These are phyloP conservation scores for Paraphaeosphaeria sporulosa DNA, from an alignment of 2,329 filamentous ascomycete genomes.

Conservation along the genomic window DNA sequence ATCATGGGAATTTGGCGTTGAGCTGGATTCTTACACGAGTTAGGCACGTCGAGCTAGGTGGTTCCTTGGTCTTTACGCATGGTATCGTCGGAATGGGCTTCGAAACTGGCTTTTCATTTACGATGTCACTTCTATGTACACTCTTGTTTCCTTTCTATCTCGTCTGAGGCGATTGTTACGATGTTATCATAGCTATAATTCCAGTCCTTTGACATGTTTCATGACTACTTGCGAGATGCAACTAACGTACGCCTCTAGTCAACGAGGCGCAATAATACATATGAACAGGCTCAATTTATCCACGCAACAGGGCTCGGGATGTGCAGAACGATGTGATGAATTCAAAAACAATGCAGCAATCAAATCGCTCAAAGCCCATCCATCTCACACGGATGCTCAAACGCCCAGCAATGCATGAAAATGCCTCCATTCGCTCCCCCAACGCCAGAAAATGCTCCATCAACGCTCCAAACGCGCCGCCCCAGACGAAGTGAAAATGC, in stretches of 20 bases:
- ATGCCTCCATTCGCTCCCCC: not conserved
- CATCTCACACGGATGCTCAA: not conserved
- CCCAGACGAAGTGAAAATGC: not conserved
- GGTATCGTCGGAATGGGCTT: not conserved
- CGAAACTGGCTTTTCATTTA: not conserved
- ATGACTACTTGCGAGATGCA: no score
- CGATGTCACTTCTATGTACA: no score
- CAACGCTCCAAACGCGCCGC: slow-evolving; percentile 1
- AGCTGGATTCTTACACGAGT: not conserved
- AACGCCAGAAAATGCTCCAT: slow-evolving; percentile 1
- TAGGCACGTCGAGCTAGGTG: no score
- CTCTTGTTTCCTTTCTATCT: no score
- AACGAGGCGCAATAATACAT: no score
- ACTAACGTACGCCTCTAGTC: no score
- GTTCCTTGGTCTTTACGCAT: no score
- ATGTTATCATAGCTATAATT: no score
- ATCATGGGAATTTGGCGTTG: not conserved
- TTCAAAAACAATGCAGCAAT: slow-evolving; percentile 2
- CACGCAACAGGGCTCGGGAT: no score
- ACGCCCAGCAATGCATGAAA: slow-evolving; percentile 9
- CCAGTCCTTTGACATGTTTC: no score
- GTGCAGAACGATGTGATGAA: not conserved
- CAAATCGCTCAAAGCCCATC: not conserved
- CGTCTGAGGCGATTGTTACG: no score
- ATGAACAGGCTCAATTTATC: no score